Evolutionary conservation across 345 rosid species (phyloP), one percentile per base, ranked within the genome.

Genomic region (Ceriops zippeliana): DNA sequence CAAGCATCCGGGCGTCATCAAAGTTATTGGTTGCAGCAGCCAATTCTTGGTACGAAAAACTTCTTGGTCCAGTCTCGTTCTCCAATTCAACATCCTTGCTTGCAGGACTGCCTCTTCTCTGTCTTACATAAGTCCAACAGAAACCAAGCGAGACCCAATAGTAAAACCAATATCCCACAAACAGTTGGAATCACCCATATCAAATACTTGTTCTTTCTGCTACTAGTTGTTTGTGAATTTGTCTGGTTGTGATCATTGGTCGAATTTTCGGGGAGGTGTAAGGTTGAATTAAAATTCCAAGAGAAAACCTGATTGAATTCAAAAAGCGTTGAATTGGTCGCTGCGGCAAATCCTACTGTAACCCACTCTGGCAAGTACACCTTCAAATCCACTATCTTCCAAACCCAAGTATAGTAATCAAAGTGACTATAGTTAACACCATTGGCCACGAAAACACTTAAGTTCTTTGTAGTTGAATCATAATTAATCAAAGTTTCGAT

Each of bases 361-460:
- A 53, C 5, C 58, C 27, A 7, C 21, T 53, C 58, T 7, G 58
- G 15, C 58, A 53, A 53, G 7, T 53, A 7, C 58, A 21, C 15
- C 6, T 24, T 53, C 13, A 53, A 53, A 53, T 53, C 11, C 9
- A 53, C 58, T 53, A 1, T 1, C 1, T 21, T 0, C 58, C 0
- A 3, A 0, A 21, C 1, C 0, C 5, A 20, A n/a, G 0, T 6
- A 52, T 6, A 0, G 26, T 24, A 24, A 0, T 1, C 0, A 9
- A 0, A 1, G 57, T 5, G n/a, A 52, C 26, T 21, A 20, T 0
- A 0, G 13, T n/a, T 10, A 7, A 0, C 3, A 53, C 58, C 13
- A 7, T 3, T 21, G 7, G 13, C 0, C 27, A 53, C 24, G 2
- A 1, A 1, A 53, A 53, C 27, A 24, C 15, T 53, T 21, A 53